These are phyloP conservation scores for Cladosporium sp. DNA, from an alignment of 2,329 filamentous ascomycete species.

Conservation along the genomic window DNA sequence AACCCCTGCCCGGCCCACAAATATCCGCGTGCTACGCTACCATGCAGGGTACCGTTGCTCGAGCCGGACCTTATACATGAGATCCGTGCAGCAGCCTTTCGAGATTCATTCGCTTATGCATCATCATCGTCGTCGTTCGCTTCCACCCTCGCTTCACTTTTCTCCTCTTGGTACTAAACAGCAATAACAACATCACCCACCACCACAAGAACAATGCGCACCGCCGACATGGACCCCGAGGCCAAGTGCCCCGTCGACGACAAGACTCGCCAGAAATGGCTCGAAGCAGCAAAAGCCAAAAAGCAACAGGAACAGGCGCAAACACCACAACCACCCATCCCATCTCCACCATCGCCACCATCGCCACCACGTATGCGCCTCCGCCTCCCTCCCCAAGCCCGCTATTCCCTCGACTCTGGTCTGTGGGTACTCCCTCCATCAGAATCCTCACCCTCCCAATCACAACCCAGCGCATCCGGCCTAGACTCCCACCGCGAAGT, in stretches of 20 bases:
- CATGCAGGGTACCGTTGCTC: slow-evolving; percentile 1
- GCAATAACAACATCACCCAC: no score
- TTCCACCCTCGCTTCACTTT: not conserved
- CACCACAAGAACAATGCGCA: slow-evolving; percentile 27
- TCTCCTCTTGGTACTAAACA: not conserved
- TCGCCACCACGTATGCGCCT: slow-evolving; percentile 26
- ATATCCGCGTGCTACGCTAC: not conserved
- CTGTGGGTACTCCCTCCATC: slow-evolving; percentile 31
- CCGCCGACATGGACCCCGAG: slow-evolving; percentile 39
- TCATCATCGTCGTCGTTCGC: not conserved
- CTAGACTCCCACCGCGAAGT: slow-evolving; percentile 72
- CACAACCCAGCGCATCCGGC: slow-evolving; percentile 35
- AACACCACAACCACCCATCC: slow-evolving; percentile 22
- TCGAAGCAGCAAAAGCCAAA: slow-evolving; percentile 64
- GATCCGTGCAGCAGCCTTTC: not conserved
- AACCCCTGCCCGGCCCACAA: not conserved
- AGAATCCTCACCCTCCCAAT: slow-evolving; percentile 30
- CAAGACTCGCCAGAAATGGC: slow-evolving; percentile 84
- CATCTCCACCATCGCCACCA: slow-evolving; percentile 9
- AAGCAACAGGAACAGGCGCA: slow-evolving; percentile 34
- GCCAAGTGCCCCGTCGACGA: slow-evolving; percentile 81
- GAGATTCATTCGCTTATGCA: slow-evolving; percentile 3
- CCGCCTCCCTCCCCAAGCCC: slow-evolving; percentile 23
- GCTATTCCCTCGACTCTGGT: slow-evolving; percentile 39
- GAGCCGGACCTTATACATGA: not conserved